These are phyloP conservation scores for Cordyceps cateniannulata DNA, from an alignment of 2,329 filamentous ascomycete species.

Conservation along the genomic window DNA sequence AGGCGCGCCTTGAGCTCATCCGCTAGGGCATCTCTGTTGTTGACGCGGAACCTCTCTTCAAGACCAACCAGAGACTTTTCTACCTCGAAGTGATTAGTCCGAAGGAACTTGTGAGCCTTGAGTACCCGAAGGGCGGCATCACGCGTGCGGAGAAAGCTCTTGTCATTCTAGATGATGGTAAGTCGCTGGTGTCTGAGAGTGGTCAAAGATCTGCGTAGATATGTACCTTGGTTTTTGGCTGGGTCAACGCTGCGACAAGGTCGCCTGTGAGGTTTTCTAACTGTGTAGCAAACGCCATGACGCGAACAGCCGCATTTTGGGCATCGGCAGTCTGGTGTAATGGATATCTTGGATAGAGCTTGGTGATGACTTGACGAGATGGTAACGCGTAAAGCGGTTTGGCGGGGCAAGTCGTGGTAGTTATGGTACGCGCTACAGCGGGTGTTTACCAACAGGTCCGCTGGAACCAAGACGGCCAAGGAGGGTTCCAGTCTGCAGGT, in stretches of 20 bases:
- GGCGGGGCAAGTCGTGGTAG: not conserved
- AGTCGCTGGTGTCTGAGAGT: conserved; percentile 3
- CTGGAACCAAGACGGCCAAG: not conserved
- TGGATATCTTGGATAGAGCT: not conserved
- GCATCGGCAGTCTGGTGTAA: not conserved
- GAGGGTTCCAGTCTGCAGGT: too few species aligned
- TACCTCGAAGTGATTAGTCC: conserved; percentile 73
- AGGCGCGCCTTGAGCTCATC: conserved; percentile 59
- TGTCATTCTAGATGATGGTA: conserved; percentile 19
- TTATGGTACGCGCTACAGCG: not conserved
- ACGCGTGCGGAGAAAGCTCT: conserved; percentile 37
- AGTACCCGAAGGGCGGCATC: conserved; percentile 46
- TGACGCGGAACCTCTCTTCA: conserved; percentile 78
- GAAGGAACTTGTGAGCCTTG: conserved; percentile 49
- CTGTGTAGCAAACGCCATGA: conserved; percentile 66
- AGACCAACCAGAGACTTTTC: conserved; percentile 60
- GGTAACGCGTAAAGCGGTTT: conserved; percentile 7
- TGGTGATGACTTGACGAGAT: not conserved
- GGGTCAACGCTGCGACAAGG: conserved; percentile 57
- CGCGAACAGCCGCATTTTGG: not conserved
- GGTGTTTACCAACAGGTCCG: not conserved
- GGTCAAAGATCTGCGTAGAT: conserved; percentile 1
- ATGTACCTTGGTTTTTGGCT: conserved; percentile 39
- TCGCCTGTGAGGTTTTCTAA: conserved; percentile 62
- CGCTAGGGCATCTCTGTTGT: conserved; percentile 72